These are phyloP conservation scores for Plasmodium reichenowi DNA, from an alignment of 169 alveolate genomes.

Conservation along the genomic window DNA sequence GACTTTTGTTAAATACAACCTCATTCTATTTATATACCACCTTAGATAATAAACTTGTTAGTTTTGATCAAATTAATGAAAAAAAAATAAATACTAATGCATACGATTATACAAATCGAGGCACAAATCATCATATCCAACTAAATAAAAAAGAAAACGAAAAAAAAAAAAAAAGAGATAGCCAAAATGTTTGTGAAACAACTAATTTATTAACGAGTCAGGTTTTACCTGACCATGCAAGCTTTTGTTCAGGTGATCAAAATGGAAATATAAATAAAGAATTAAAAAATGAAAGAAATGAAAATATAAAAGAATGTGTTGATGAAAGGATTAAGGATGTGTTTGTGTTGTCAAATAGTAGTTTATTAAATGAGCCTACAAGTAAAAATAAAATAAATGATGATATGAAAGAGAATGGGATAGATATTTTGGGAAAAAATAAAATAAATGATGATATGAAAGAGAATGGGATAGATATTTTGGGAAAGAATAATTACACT, in stretches of 20 bases:
- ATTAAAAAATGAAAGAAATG: background rate
- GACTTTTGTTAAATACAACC: conserved; percentile 86
- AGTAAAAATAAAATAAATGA: background rate
- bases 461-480: background rate
- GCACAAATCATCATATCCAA: background rate
- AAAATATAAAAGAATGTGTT: background rate
- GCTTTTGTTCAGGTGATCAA: background rate
- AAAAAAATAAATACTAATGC: background rate
- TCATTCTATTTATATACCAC: conserved; percentile 73
- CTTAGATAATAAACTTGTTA: conserved; percentile 16
- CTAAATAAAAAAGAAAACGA: background rate
- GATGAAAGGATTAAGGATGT: background rate
- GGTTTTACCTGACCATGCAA: background rate
- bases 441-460: background rate
- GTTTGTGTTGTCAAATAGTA: background rate
- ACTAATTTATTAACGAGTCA: background rate
- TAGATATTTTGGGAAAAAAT: background rate
- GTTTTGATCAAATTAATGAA: conserved; percentile 6
- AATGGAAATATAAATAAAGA: background rate
- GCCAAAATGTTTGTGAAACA: background rate
- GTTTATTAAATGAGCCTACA: background rate
- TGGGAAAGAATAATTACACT: background rate
- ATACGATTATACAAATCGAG: background rate
- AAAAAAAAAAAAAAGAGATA: background rate
- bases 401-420: background rate